Evolutionary conservation across 805 yeast species (phyloP).

Genomic region (Starmerella bombicola): DNA sequence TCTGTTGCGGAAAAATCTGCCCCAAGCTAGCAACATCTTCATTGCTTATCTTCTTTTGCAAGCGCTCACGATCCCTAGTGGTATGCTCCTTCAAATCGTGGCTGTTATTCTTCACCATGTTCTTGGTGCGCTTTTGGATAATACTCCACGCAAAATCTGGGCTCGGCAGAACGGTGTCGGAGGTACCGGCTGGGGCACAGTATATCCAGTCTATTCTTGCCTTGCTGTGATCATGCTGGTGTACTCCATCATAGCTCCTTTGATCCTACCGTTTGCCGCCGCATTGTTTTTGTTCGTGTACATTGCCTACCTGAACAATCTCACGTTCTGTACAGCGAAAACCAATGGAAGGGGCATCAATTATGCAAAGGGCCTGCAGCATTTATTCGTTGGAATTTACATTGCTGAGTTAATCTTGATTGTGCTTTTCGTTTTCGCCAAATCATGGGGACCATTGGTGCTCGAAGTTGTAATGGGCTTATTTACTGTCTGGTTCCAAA

Average conservation of each 20-base stretch:
- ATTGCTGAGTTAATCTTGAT: conserved; percentile 75
- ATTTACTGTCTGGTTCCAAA: conserved; percentile 56
- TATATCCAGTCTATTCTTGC: conserved; percentile 66
- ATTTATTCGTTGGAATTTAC: conserved; percentile 78
- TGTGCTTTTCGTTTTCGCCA: conserved; percentile 79
- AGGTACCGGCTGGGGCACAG: conserved; percentile 66
- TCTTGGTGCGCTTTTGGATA: conserved; percentile 59
- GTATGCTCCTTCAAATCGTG: conserved; percentile 61
- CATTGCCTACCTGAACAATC: conserved; percentile 66
- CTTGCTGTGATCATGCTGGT: conserved; percentile 59
- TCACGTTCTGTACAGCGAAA: conserved; percentile 52
- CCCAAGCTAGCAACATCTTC: conserved; percentile 84
- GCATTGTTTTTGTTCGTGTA: conserved; percentile 60
- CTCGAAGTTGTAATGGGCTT: conserved; percentile 55
- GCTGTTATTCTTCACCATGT: conserved; percentile 58
- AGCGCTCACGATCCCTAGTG: conserved; percentile 71
- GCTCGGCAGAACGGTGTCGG: conserved; percentile 51
- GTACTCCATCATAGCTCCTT: conserved; percentile 77
- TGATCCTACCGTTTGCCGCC: conserved; percentile 62
- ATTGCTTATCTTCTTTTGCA: conserved; percentile 68
- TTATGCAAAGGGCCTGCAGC: conserved; percentile 82
- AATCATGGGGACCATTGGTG: conserved; percentile 90
- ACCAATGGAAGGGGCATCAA: conserved; percentile 68
- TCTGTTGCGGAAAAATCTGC: conserved; percentile 62
- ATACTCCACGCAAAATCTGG: conserved; percentile 91